Conservation (phyloP, 805 yeast species). For the Barnettozyma wickerhamii region DNA sequence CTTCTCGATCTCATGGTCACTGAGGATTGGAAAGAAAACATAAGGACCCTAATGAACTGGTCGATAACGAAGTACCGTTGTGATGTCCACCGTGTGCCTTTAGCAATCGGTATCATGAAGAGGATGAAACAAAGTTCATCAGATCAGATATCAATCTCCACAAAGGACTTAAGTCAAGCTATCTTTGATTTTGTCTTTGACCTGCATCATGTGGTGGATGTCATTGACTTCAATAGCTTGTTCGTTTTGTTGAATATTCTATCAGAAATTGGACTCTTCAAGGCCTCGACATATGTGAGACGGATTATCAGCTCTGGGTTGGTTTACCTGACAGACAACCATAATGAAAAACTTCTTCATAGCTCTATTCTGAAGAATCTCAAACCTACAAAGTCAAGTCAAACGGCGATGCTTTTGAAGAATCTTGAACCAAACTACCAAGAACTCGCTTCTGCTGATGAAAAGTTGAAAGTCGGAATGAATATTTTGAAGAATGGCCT, state of each 20-base stretch:
- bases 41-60: slow-evolving; percentile 38
- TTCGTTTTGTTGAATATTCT: slow-evolving; percentile 43
- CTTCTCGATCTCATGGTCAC: slow-evolving; percentile 26
- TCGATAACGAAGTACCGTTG: slow-evolving; percentile 29
- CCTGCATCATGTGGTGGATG: slow-evolving; percentile 32
- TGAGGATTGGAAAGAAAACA: slow-evolving; percentile 31
- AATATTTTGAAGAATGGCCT: slow-evolving; percentile 30
- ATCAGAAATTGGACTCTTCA: slow-evolving; percentile 39
- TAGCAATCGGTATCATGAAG: slow-evolving; percentile 15
- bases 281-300: slow-evolving; percentile 59
- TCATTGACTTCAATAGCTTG: slow-evolving; percentile 30
- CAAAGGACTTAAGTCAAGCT: slow-evolving; percentile 33
- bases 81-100: slow-evolving; percentile 13
- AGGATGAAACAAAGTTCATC: slow-evolving; percentile 9
- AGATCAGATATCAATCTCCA: slow-evolving; percentile 10
- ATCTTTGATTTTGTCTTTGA: slow-evolving; percentile 33
- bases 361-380: slow-evolving; percentile 53
- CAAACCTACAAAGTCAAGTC: slow-evolving; percentile 49
- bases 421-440: slow-evolving; percentile 30
- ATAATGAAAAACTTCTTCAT: slow-evolving; percentile 48
- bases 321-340: slow-evolving; percentile 54
- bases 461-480: slow-evolving; percentile 24
- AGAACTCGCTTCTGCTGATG: slow-evolving; percentile 14
- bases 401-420: slow-evolving; percentile 50
- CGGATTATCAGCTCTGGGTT: slow-evolving; percentile 83